These are phyloP conservation scores for Stagonosporopsis cucurbitacearum DNA, from an alignment of 2,329 filamentous ascomycete species.

Conservation along the genomic window DNA sequence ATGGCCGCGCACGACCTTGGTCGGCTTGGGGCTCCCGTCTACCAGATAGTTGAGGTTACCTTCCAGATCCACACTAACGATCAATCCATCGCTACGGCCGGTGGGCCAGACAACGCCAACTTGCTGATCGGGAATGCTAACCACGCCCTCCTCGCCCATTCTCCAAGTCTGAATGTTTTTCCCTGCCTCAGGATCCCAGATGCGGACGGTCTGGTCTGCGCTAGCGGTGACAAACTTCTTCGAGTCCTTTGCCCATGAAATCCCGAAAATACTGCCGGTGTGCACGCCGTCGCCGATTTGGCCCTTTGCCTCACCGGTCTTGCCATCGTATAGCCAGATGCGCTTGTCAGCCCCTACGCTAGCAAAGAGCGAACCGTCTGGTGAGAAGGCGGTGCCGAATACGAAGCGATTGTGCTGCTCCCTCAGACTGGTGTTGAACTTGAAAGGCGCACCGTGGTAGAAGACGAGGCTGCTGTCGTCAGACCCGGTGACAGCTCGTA, in stretches of 20 bases:
- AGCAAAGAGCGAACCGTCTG: conserved; percentile 80
- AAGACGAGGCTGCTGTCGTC: conserved; percentile 92
- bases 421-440: conserved; percentile 84
- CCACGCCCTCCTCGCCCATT: conserved; percentile 74
- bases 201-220: conserved; percentile 90
- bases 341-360: conserved; percentile 91
- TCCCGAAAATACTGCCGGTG: conserved; percentile 88
- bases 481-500: conserved; percentile 87
- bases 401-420: conserved; percentile 88
- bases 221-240: conserved; percentile 88
- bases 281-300: conserved; percentile 85
- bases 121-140: conserved; percentile 83
- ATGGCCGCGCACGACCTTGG: conserved; percentile 80
- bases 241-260: conserved; percentile 89
- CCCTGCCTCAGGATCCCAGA: conserved; percentile 88
- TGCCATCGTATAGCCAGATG: conserved; percentile 96
- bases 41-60: conserved; percentile 90
- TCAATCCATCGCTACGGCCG: conserved; percentile 80
- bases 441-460: conserved; percentile 93
- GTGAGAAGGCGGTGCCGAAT: conserved; percentile 85
- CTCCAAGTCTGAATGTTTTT: conserved; percentile 82
- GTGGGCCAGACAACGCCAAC: conserved; percentile 91
- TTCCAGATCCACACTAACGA: conserved; percentile 87
- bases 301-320: conserved; percentile 82
- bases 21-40: conserved; percentile 72